phyloP scores from a whole-genome alignment of 169 alveolate genomes.

The Eimeria necatrix region DNA sequence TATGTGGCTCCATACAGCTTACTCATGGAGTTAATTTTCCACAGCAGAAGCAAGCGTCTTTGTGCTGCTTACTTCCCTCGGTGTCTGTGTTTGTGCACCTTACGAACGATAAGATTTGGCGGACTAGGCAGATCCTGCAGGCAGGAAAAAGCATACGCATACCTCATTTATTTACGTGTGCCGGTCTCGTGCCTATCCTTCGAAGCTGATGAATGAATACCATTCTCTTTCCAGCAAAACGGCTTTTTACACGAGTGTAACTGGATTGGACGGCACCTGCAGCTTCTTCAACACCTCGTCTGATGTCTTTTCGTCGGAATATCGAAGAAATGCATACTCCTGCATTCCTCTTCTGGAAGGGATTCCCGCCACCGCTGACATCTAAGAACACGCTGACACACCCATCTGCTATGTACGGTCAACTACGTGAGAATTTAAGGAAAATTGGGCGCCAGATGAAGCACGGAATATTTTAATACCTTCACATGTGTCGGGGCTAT shows the following conservation, averaged over 20 bases:
- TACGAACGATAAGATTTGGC: constrained; percentile 48
- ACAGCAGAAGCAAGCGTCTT: not conserved
- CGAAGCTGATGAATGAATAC: too few relatives aligned
- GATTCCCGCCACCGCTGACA: constrained; percentile 41
- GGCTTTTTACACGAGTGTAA: too few relatives aligned
- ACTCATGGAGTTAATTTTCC: not conserved
- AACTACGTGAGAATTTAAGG: not conserved
- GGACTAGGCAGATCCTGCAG: constrained; percentile 5
- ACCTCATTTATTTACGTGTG: too few relatives aligned
- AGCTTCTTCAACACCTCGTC: constrained; percentile 42
- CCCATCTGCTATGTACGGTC: too few relatives aligned
- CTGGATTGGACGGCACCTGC: not conserved
- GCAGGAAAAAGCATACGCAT: not conserved
- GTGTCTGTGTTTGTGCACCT: constrained; percentile 26
- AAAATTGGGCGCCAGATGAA: not conserved
- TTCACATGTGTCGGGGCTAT: constrained; percentile 29
- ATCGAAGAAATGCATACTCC: constrained; percentile 70
- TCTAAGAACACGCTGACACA: not conserved
- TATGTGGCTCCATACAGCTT: not conserved
- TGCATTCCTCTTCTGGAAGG: constrained; percentile 62
- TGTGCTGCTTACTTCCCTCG: constrained; percentile 28
- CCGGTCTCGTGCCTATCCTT: too few relatives aligned
- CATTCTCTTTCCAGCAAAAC: too few relatives aligned
- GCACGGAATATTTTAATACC: not conserved
- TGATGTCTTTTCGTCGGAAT: constrained; percentile 13